Base-by-base conservation (phyloP, 768 basidiomycete genomes). In the Inosperma sp. region DNA sequence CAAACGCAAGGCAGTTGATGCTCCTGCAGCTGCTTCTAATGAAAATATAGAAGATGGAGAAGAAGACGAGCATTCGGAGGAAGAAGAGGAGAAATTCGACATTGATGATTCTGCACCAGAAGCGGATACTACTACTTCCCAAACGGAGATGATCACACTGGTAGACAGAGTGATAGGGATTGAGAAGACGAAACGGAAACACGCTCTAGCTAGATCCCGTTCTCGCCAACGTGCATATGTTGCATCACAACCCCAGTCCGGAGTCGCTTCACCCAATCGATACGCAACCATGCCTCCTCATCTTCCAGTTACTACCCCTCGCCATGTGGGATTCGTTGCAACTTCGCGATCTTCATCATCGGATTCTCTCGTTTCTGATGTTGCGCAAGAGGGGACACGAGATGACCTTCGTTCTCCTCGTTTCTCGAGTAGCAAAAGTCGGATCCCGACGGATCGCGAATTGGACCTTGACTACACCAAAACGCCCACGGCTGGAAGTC, bases 81-180 rank as follows among this genome's bases (percentile, higher is more conserved):
- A 80, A 16, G 76, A 79, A 43, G 73, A 89, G 30, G 88, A 92
- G 62, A 80, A 79, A 59, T 97, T 84, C 67, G 96, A 99, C 66
- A 98, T 98, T 46, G 89, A 96, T 59, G 94, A 97, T 68, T 86
- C 86, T 16, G 84, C 86, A 4, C 75, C 77, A 2, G 83, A 84
- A 43, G 73, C 76, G 16, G 69, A 66, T 8, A 56, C 57, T 9
- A 54, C 62, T 1, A 55, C n/a, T n/a, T n/a, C n/a, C n/a, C 60
- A 19, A 53, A 64, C 13, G 21, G 17, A 14, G 10, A 14, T 16
- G 50, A n/a, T 39, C 34, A 49, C 62, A 31, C 27, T 13, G 42
- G 36, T 22, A 4, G 43, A 46, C 34, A 46, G 26, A 4, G 21
- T 56, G 7, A 37, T 60, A 6, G 65, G 59, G 12, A 48, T 59